Evolutionary conservation across 2,329 filamentous ascomycete genomes (phyloP).

Genomic region (Cercospora brassicicola): DNA sequence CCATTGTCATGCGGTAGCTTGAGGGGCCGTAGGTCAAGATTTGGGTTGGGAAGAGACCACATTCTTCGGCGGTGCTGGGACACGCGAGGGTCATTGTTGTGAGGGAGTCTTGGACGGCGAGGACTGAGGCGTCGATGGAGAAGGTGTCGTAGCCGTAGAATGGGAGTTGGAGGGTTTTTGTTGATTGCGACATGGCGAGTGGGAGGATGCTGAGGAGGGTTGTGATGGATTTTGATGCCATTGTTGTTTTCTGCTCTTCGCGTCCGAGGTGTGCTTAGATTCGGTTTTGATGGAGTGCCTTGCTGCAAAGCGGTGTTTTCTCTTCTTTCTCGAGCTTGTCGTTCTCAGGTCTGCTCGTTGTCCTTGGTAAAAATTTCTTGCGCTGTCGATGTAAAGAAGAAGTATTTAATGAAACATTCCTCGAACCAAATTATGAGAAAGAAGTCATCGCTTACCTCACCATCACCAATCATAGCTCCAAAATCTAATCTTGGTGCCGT

Average conservation of each 20-base stretch:
- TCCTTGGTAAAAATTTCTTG: not conserved
- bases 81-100: conserved; percentile 27
- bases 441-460: not conserved
- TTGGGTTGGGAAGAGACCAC: conserved; percentile 28
- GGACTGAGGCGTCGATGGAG: conserved; percentile 25
- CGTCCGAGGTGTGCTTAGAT: not conserved
- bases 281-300: not conserved
- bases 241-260: not conserved
- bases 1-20: conserved; percentile 28
- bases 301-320: not conserved
- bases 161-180: conserved; percentile 20
- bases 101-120: conserved; percentile 15
- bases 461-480: not conserved
- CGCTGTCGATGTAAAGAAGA: not conserved
- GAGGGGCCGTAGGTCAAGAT: conserved; percentile 25
- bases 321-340: not conserved
- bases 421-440: not conserved
- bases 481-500: not conserved
- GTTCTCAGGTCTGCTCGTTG: not conserved
- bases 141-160: conserved; percentile 29
- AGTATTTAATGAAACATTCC: not conserved
- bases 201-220: not conserved
- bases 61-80: conserved; percentile 23
- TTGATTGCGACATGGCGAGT: conserved; percentile 4
- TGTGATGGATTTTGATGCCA: not conserved